Evolutionary conservation across 805 yeast species (phyloP).

Genomic region (Grigorovia humatica): DNA sequence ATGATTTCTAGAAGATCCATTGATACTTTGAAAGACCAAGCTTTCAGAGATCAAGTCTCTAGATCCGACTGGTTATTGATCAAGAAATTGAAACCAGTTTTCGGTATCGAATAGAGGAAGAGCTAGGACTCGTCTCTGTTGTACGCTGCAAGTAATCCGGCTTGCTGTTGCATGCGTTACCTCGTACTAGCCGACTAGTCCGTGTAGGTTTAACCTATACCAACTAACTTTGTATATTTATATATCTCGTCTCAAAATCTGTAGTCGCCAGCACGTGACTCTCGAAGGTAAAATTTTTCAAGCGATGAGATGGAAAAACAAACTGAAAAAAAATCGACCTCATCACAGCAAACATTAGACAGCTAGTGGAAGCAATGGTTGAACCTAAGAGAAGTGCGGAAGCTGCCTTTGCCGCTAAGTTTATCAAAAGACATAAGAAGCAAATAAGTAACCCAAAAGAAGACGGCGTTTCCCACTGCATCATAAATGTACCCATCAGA

Average conservation of each 20-base stretch:
- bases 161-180: too few species aligned
- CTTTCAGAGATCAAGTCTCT: constrained; percentile 88
- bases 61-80: constrained; percentile 94
- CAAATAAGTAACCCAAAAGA: constrained; percentile 20
- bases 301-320: neutral
- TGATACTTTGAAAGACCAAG: constrained; percentile 96
- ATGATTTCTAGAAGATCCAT: constrained; percentile 80
- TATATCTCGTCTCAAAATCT: neutral
- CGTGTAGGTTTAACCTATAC: too few species aligned
- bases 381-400: constrained; percentile 20
- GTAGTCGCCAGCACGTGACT: neutral
- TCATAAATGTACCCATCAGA: constrained; percentile 29
- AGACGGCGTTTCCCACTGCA: constrained; percentile 26
- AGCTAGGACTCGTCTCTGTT: too few species aligned
- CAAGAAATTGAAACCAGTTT: constrained; percentile 76
- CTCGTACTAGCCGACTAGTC: too few species aligned
- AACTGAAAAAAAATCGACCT: neutral
- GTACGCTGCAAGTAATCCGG: too few species aligned
- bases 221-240: neutral
- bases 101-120: constrained; percentile 51
- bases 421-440: constrained; percentile 23
- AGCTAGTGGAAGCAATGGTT: constrained; percentile 6
- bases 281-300: neutral
- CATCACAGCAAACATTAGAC: neutral
- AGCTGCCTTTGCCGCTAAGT: constrained; percentile 11